These are phyloP conservation scores for Mayamaea pseudoterrestris DNA, from an alignment of 108 stramenopile species.

Conservation along the genomic window DNA sequence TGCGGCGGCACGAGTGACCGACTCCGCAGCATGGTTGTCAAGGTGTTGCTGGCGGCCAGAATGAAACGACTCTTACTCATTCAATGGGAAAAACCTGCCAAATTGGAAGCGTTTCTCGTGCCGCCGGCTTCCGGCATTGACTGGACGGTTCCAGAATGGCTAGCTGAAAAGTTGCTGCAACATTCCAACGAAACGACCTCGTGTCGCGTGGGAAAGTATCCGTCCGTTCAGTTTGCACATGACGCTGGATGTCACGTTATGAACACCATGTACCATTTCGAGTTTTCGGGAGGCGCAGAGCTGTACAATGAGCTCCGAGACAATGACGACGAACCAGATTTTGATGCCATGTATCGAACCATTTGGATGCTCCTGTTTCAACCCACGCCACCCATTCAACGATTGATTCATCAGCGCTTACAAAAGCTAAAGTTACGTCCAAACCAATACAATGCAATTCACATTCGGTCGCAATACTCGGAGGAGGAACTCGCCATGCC, in stretches of 20 bases:
- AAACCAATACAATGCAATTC: not conserved
- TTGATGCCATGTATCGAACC: no score
- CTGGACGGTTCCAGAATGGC: constrained; percentile 22
- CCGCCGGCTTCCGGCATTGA: constrained; percentile 30
- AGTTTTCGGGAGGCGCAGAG: no score
- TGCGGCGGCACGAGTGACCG: constrained; percentile 42
- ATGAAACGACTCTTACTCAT: constrained; percentile 26
- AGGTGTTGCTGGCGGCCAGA: constrained; percentile 16
- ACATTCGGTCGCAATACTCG: not conserved
- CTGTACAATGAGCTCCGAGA: no score
- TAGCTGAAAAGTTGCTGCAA: not conserved
- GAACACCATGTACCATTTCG: no score
- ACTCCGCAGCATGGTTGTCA: constrained; percentile 24
- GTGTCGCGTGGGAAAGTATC: no score
- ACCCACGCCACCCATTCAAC: not conserved
- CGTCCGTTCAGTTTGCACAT: no score
- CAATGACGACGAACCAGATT: no score
- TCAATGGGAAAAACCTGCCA: constrained; percentile 29
- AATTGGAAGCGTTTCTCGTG: constrained; percentile 29
- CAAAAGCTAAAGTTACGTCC: no score
- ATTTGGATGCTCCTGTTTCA: not conserved
- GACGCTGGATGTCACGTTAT: no score
- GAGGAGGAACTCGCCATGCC: not conserved
- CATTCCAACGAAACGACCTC: no score
- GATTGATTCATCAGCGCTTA: not conserved